Evolutionary conservation across 345 rosid genomes (phyloP).

Genomic region (Eucalyptus cloeziana): DNA sequence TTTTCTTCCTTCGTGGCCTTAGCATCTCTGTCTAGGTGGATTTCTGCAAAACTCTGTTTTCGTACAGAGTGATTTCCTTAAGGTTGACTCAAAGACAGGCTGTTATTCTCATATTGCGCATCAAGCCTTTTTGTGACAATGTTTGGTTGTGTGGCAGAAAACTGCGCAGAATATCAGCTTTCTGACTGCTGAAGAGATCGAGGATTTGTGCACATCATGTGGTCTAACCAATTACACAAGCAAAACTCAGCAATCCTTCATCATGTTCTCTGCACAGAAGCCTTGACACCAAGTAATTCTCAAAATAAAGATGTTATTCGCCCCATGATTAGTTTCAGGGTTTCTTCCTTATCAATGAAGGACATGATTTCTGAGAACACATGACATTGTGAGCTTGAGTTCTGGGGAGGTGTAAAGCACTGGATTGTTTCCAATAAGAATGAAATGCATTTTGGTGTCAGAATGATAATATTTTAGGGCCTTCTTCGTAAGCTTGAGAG

Average conservation of each 20-base stretch:
- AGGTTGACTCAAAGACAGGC: neutral
- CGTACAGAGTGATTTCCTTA: neutral
- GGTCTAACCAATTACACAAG: slow-evolving; percentile 61
- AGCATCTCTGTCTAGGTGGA: neutral
- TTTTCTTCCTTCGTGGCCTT: neutral
- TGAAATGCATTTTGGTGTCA: neutral
- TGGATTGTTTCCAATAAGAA: neutral
- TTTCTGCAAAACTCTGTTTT: neutral
- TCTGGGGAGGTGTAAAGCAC: slow-evolving; percentile 1
- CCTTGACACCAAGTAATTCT: slow-evolving; percentile 21
- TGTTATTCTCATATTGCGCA: neutral
- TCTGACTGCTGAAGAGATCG: slow-evolving; percentile 62
- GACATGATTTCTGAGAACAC: neutral
- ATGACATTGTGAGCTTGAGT: neutral
- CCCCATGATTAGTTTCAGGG: neutral
- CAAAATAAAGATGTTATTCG: neutral
- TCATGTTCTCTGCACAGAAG: slow-evolving; percentile 86
- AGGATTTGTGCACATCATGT: slow-evolving; percentile 45
- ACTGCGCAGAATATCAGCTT: slow-evolving; percentile 27
- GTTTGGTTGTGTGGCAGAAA: slow-evolving; percentile 24
- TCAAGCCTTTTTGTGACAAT: neutral
- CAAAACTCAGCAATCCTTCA: slow-evolving; percentile 54
- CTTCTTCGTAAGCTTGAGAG: neutral
- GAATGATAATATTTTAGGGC: neutral
- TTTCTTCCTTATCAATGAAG: neutral